Evolutionary conservation across 345 rosid genomes (phyloP), one percentile per base, ranked within the genome.

Genomic region (Citrus medica): DNA sequence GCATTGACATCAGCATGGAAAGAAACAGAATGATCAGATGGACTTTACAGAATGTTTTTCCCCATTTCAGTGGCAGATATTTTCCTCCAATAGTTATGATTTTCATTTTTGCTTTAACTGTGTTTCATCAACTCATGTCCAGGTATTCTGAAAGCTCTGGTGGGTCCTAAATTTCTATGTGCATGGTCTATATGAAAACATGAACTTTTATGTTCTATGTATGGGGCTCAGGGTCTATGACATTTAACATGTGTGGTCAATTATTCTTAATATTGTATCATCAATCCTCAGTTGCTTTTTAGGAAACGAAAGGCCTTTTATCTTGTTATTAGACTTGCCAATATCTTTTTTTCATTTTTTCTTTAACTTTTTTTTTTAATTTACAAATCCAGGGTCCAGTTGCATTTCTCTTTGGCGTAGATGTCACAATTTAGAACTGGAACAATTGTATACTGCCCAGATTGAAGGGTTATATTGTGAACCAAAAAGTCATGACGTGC

Each of bases 361-460:
- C 21, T 42, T 56, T 67, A 60, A 74, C 35, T 78, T 73, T 79
- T 73, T 77, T 62, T 27, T 4, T 56, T 71, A 1, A 37, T 73
- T 78, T 79, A 61, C 38, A 80, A 38, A 38, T 48, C 40, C 91
- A 96, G 99, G 98, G 67, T 81, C 87, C 65, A 84, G 84, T 66
- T 81, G 65, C 79, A 85, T 96, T 77, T 91, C 97, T 74, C 83
- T 96, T 79, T 96, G 97, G 97, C 91, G 69, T 38, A 87, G 84
- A 81, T 74, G 76, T 80, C 81, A 67, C 78, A 87, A 67, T 74
- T 81, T 83, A 72, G 90, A 84, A 81, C 78, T 90, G 80, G 90
- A 94, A 81, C 86, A 83, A 74, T 60, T 88, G 80, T 86, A 76
- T 72, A 82, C 85, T 82, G 79, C 88, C 77, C 90, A 88, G 67